phyloP scores from a whole-genome alignment of 495 filamentous ascomycete species.

The Sabuloglossum arenarium region DNA sequence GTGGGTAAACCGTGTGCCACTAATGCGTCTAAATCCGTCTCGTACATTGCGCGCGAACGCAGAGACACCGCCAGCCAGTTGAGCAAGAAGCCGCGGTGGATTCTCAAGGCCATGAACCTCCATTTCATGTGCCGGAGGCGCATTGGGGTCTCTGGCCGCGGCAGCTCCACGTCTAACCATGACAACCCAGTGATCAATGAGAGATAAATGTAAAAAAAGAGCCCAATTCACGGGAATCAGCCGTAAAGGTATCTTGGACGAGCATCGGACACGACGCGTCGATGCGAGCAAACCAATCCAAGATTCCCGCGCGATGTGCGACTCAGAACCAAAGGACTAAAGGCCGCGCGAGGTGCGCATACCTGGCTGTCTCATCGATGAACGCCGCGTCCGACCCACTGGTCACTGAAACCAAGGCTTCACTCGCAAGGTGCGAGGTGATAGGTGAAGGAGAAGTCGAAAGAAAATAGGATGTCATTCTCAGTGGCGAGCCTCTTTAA shows the following conservation, averaged over 20 bases:
- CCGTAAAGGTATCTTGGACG: neutral
- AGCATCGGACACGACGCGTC: neutral
- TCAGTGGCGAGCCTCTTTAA: neutral
- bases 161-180: neutral
- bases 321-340: neutral
- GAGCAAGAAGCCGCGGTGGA: neutral
- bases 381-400: neutral
- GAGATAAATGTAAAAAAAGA: neutral
- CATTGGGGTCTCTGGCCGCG: neutral
- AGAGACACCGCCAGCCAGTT: neutral
- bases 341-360: neutral
- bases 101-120: neutral
- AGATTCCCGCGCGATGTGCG: neutral
- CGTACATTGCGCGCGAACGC: neutral
- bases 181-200: neutral
- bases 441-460: neutral
- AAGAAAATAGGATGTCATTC: neutral
- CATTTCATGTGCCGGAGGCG: neutral
- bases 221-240: neutral
- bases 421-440: neutral
- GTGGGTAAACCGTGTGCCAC: neutral
- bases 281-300: neutral
- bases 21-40: neutral
- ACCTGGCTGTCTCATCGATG: neutral
- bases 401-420: neutral